Evolutionary conservation across 305 asterid genomes (phyloP).

Genomic region (Caryopteris hybrid): DNA sequence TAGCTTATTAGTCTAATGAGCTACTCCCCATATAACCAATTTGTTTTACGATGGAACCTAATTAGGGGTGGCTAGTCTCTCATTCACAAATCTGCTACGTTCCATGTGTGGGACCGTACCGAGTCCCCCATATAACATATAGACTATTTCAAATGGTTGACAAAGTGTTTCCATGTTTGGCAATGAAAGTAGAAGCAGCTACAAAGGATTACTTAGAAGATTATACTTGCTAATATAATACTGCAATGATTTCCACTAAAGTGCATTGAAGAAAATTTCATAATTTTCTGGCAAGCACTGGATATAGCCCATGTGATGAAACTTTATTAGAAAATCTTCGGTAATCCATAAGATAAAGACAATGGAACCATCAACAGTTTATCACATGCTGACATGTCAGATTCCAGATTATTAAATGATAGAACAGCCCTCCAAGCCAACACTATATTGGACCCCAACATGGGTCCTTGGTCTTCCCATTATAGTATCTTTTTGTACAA

Average conservation of each 20-base stretch:
- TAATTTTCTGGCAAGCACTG: slow-evolving; percentile 14
- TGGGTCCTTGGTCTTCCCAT: slow-evolving; percentile 19
- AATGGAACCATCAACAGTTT: background rate
- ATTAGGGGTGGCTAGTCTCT: too few species aligned
- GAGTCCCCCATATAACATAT: too few species aligned
- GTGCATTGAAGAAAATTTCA: slow-evolving; percentile 1
- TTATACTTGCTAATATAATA: background rate
- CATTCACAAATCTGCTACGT: too few species aligned
- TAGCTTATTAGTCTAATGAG: too few species aligned
- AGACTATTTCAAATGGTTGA: background rate
- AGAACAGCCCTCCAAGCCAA: slow-evolving; percentile 18
- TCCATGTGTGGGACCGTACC: too few species aligned
- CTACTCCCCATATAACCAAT: too few species aligned
- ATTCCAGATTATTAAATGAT: slow-evolving; percentile 21
- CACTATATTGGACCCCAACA: slow-evolving; percentile 8
- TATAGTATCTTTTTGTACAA: slow-evolving; percentile 3
- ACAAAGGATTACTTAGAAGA: background rate
- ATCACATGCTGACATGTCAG: slow-evolving; percentile 35
- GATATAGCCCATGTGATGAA: slow-evolving; percentile 20
- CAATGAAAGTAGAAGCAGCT: too few species aligned
- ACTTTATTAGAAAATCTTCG: slow-evolving; percentile 2
- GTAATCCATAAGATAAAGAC: slow-evolving; percentile 10
- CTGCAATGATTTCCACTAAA: slow-evolving; percentile 5
- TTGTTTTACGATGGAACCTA: too few species aligned
- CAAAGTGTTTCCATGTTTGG: too few species aligned